These are phyloP conservation scores for Cladosporium sp. DNA, from an alignment of 2,329 filamentous ascomycete genomes.

Conservation along the genomic window DNA sequence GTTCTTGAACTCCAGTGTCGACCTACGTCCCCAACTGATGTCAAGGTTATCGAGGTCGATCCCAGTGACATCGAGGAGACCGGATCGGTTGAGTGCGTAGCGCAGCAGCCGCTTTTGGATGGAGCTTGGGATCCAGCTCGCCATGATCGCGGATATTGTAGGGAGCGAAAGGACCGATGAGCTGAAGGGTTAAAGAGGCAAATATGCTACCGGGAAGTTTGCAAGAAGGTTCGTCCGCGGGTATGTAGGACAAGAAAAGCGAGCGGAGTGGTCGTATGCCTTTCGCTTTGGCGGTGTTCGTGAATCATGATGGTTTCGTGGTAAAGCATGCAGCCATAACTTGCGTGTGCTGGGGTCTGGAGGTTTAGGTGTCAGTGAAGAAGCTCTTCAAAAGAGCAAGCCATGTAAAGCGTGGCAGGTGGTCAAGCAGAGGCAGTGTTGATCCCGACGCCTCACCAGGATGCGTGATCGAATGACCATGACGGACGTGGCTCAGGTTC, in stretches of 20 bases:
- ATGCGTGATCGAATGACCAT: background rate
- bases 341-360: background rate
- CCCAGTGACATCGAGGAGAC: conserved; percentile 80
- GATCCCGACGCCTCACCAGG: background rate
- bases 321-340: background rate
- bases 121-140: conserved; percentile 65
- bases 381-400: background rate
- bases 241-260: background rate
- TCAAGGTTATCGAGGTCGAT: conserved; percentile 82
- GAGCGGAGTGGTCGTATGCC: conserved; percentile 1
- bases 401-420: background rate
- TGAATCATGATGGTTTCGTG: conserved; percentile 2
- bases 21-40: conserved; percentile 73
- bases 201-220: conserved; percentile 3
- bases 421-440: background rate
- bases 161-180: background rate
- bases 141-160: conserved; percentile 15
- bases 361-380: background rate
- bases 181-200: background rate
- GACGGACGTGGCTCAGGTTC: background rate
- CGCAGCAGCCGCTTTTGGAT: conserved; percentile 83
- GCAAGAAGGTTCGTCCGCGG: conserved; percentile 4
- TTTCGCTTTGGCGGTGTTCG: background rate
- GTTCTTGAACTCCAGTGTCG: conserved; percentile 78
- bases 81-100: conserved; percentile 75